Percentiles rank a stretch among this genome's conserved stretches.
Conservation (phyloP, 140 eudicot species). For the Flaveria floridana region DNA sequence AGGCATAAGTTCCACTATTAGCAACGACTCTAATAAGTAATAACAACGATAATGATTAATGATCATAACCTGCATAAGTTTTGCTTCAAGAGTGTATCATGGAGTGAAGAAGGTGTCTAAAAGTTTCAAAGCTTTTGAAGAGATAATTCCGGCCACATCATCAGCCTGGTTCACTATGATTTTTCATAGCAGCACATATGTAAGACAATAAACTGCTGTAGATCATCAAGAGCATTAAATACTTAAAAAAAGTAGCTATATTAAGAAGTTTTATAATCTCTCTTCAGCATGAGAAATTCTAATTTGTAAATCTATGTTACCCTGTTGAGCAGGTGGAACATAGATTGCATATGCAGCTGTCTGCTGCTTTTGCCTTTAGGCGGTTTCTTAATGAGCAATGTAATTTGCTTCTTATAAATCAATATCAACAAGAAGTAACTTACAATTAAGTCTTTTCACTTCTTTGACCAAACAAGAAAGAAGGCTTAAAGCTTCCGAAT, state of each 20-base stretch:
- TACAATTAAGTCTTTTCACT: slow-evolving; percentile 78
- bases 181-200: slow-evolving; percentile 80
- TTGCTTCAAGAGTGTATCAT: slow-evolving; percentile 85
- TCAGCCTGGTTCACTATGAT: slow-evolving; percentile 91
- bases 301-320: slow-evolving; percentile 77
- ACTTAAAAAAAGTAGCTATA: slow-evolving; percentile 90
- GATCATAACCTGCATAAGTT: slow-evolving; percentile 69
- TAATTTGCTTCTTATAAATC: slow-evolving; percentile 76
- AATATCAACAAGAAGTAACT: slow-evolving; percentile 78
- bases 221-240: slow-evolving; percentile 85
- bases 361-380: slow-evolving; percentile 92
- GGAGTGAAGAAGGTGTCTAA: slow-evolving; percentile 76
- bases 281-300: slow-evolving; percentile 94
- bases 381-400: slow-evolving; percentile 82
- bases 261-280: slow-evolving; percentile 72
- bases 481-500: slow-evolving; percentile 75
- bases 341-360: slow-evolving; percentile 92
- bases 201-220: slow-evolving; percentile 73
- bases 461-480: slow-evolving; percentile 80
- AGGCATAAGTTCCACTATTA: too few relatives aligned
- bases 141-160: slow-evolving; percentile 82
- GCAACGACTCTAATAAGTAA: too few relatives aligned
- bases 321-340: slow-evolving; percentile 95
- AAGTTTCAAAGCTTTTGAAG: slow-evolving; percentile 72
- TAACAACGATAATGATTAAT: not conserved